phyloP scores from a whole-genome alignment of 495 filamentous ascomycete genomes.

The Bombardia bombarda region DNA sequence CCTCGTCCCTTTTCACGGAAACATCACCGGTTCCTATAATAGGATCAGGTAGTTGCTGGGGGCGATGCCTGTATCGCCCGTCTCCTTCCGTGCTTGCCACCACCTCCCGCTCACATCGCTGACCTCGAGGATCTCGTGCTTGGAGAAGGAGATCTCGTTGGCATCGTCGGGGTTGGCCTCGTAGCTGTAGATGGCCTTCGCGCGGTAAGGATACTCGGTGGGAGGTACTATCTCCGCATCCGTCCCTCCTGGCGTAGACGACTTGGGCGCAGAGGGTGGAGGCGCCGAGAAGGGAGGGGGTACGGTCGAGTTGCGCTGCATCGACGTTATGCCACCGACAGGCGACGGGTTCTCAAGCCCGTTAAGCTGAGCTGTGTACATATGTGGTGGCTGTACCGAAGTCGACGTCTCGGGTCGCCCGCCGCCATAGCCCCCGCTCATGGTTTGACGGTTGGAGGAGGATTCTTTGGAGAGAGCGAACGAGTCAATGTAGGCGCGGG shows the following conservation, averaged over 20 bases:
- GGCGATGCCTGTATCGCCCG: slow-evolving; percentile 91
- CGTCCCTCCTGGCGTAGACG: slow-evolving; percentile 24
- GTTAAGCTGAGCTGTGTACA: slow-evolving; percentile 93
- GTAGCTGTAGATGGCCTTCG: slow-evolving; percentile 98
- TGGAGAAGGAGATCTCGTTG: slow-evolving; percentile 95
- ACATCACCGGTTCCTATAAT: slow-evolving; percentile 49
- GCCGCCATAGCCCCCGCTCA: slow-evolving; percentile 48
- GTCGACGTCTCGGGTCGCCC: slow-evolving; percentile 74
- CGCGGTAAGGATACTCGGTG: slow-evolving; percentile 92
- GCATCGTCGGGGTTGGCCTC: slow-evolving; percentile 95
- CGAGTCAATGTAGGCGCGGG: slow-evolving; percentile 88
- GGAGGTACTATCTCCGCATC: slow-evolving; percentile 65
- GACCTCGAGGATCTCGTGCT: slow-evolving; percentile 94
- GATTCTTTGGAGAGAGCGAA: slow-evolving; percentile 89
- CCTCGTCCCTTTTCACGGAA: background rate
- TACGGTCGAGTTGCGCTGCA: slow-evolving; percentile 29
- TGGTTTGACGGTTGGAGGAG: slow-evolving; percentile 57
- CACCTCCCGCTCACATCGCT: slow-evolving; percentile 94
- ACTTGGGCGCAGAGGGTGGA: slow-evolving; percentile 23
- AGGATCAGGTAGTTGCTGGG: slow-evolving; percentile 97
- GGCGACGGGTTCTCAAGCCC: slow-evolving; percentile 96
- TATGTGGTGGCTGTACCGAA: slow-evolving; percentile 74
- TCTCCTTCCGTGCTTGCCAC: slow-evolving; percentile 98
- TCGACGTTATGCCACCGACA: slow-evolving; percentile 59
- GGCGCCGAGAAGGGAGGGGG: slow-evolving; percentile 25